phyloP scores from a whole-genome alignment of 2,329 filamentous ascomycete genomes.

The Ophiosphaerella narmari region DNA sequence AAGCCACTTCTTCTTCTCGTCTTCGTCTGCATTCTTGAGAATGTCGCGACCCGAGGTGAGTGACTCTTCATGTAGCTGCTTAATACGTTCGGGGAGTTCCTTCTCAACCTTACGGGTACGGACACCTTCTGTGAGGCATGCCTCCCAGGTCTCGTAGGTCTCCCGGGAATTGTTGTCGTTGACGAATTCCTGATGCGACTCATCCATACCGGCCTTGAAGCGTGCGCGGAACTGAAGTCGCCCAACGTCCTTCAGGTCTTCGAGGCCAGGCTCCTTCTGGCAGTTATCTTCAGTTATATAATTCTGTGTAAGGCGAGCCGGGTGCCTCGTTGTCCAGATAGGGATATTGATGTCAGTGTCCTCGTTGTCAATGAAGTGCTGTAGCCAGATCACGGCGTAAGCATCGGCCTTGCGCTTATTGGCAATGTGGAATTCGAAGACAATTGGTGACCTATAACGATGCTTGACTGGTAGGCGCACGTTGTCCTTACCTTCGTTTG shows the following conservation, averaged over 20 bases:
- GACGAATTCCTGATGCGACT: conserved; percentile 81
- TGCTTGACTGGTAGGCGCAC: conserved; percentile 85
- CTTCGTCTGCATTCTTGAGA: conserved; percentile 70
- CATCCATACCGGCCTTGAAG: conserved; percentile 90
- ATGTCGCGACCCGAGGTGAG: conserved; percentile 80
- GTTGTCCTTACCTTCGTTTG: conserved; percentile 55
- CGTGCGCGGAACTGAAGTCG: conserved; percentile 77
- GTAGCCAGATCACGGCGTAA: conserved; percentile 83
- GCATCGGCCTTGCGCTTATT: conserved; percentile 73
- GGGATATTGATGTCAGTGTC: conserved; percentile 81
- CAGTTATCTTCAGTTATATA: conserved; percentile 85
- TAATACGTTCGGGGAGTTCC: conserved; percentile 73
- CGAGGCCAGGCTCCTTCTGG: conserved; percentile 69
- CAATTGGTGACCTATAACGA: conserved; percentile 85
- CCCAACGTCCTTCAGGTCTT: conserved; percentile 78
- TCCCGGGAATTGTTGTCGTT: conserved; percentile 87
- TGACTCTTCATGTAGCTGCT: conserved; percentile 79
- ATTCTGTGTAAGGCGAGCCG: conserved; percentile 81
- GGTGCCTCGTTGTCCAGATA: conserved; percentile 81
- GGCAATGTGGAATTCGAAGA: conserved; percentile 79
- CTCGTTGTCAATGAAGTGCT: conserved; percentile 81
- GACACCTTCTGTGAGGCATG: conserved; percentile 85
- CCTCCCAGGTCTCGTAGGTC: conserved; percentile 94
- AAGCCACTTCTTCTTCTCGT: conserved; percentile 79
- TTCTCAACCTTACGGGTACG: conserved; percentile 70